Evolutionary conservation across 495 filamentous ascomycete genomes (phyloP), one percentile per base, ranked within the genome.

Genomic region (Amniculicola lignicola): DNA sequence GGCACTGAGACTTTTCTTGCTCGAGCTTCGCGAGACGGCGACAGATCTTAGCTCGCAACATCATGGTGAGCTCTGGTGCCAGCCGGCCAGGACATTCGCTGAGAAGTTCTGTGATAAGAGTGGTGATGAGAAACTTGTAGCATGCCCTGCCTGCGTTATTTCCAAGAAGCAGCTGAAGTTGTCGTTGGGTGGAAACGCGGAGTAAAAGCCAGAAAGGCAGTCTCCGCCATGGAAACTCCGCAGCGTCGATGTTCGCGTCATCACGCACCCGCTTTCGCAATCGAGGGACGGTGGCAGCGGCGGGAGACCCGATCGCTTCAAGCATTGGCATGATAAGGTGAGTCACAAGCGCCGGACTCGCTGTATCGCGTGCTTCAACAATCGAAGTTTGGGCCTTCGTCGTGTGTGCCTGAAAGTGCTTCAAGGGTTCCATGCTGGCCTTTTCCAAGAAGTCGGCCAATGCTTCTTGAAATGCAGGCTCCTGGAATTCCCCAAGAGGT

Each of bases 191-290:
- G 0, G 67, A 65, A 0, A 85, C 79, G 0, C 82, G 73, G 7
- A 83, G 66, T 0, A 82, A 70, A 6, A 85, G 76, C 79, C 79
- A 84, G 25, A 73, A 70, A 0, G 82, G 72, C 7, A 64, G 60
- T 19, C 81, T 65, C 24, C 80, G 72, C 81, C 81, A 84, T 0
- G 81, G 80, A 3, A 69, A 62, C 24, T 70, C 61, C 10, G 69
- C 69, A 4, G 71, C 61, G 10, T 69, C 51, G 16, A 44, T 44
- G 39, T 19, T 57, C 1, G 82, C 75, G n/a, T 82, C 80, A 49
- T 84, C 81, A 4, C 74, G 72, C 11, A 83, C 68, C 21, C 74
- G 69, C 67, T 84, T 84, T n/a, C 72, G 70, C 6, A 79, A 64
- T 1, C 67, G 12, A 0, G 67, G 69, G 0, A 70, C 51, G n/a